Evolutionary conservation across 306 rosid genomes (phyloP), one percentile per base, ranked within the genome.

Genomic region (Acacia melanoxylon): DNA sequence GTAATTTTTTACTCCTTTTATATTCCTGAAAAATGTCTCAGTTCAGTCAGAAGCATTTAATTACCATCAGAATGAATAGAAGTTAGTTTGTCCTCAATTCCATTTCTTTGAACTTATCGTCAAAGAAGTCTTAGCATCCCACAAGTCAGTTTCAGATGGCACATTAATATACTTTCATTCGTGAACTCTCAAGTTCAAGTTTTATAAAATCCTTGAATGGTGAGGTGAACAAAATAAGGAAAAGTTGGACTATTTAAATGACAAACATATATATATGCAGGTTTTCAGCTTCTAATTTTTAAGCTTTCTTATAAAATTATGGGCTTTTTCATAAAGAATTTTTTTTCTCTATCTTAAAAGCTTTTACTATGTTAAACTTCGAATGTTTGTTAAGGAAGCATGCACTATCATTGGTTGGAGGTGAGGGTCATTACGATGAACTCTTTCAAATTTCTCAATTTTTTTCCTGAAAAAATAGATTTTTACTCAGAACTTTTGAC

Each of bases 251-350:
- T 54, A 74, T 74, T 66, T 75, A 44, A 79, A 48, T 37, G 63
- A 29, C 37, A 67, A 67, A 35, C 5, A 35, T 5, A 5, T 35
- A 4, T 35, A 29, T 77, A 65, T 67, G 24, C 78, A 58, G 83
- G 71, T 73, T 83, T 63, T 29, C 42, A 75, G 69, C 71, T 66
- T 68, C 68, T 77, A 40, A 40, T 71, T 49, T 22, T 83, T 66
- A 49, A 76, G 46, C 69, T 78, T 74, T 81, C 72, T 24, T n/a
- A 54, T 17, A 41, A 65, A 79, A 15, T 31, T 27, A 20, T 70
- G 67, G 72, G 72, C 35, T 27, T 75, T 65, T 81, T 54, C 20
- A 12, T 25, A 48, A 69, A 74, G 80, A 58, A 62, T 49, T 72
- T 70, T 84, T 52, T 80, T 63, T 27, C 63, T 48, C 49, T 51